These are phyloP conservation scores for Phaeoacremonium minimum DNA, from an alignment of 2,329 filamentous ascomycete genomes.

Conservation along the genomic window DNA sequence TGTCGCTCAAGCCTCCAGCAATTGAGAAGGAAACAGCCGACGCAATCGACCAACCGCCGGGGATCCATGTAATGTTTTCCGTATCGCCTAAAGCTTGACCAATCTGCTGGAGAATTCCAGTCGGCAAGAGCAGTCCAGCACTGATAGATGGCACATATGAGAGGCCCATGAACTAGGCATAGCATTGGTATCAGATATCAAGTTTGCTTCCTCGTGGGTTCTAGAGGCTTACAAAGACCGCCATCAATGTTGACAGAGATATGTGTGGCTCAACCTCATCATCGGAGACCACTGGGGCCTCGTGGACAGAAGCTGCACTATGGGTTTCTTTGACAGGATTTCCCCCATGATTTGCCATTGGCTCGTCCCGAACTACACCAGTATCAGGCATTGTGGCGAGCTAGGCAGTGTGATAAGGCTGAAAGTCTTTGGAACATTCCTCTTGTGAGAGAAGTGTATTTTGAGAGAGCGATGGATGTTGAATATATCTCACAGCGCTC, in stretches of 20 bases:
- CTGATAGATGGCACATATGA: slow-evolving; percentile 5
- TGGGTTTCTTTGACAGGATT: too few species aligned
- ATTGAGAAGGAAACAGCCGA: slow-evolving; percentile 14
- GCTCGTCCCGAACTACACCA: too few species aligned
- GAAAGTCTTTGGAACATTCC: too few species aligned
- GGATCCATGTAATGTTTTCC: slow-evolving; percentile 15
- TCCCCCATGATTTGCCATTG: too few species aligned
- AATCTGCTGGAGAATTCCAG: slow-evolving; percentile 18
- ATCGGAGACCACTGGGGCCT: too few species aligned
- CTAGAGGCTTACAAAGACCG: slow-evolving; percentile 6
- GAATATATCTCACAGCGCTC: too few species aligned
- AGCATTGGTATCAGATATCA: background rate
- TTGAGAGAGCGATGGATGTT: too few species aligned
- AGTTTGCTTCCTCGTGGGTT: background rate
- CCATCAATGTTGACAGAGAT: slow-evolving; percentile 5
- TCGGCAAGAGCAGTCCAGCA: slow-evolving; percentile 13
- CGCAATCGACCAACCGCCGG: slow-evolving; percentile 13
- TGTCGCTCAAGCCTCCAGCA: slow-evolving; percentile 7
- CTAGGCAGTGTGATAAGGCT: too few species aligned
- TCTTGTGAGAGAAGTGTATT: too few species aligned
- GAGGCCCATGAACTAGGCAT: slow-evolving; percentile 8
- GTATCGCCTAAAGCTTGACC: slow-evolving; percentile 12
- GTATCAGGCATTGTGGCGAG: too few species aligned
- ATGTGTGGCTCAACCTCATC: slow-evolving; percentile 1
- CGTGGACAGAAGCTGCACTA: too few species aligned